Base-by-base conservation (phyloP, 495 filamentous ascomycete genomes). In the Penicillium robsamsonii region DNA sequence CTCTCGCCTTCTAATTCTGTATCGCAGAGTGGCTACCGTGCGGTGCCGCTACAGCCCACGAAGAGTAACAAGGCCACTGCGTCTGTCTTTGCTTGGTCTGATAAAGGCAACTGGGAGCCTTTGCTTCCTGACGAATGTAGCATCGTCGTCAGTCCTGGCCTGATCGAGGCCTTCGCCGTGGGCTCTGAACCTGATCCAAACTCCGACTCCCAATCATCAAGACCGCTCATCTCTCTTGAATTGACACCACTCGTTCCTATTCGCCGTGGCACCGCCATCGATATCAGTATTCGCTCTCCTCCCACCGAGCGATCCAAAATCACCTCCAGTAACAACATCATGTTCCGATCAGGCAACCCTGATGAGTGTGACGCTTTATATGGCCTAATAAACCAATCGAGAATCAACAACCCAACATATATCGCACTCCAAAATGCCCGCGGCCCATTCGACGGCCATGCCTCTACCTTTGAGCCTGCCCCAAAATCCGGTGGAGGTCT, bases 281-380 rank as follows among this genome's bases (percentile, higher is more conserved):
- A 99, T 67, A 91, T 99, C 48, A 92, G 93, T 46, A 91, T 99
- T 62, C 85, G 89, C 43, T 96, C 92, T 11, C 85, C 87, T 18
- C 87, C 86, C 13, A 90, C 85, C 15, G 65, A 83, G 6, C 84
- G 85, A 31, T 91, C 89, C 2, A 83, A 84, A 54, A 78, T 91
- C 33, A 82, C 81, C n/a, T 79, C 84, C 46, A 84, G 84, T 59
- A 86, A 81, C 57, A 91, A 90, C 63, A 85, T 91, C 57, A 90
- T 93, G 80, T 92, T 96, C 76, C 89, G 95, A n/a, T 90, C 89
- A 7, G 80, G 87, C 25, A 86, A 80, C 35, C 77, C 84, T 2
- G 78, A 83, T 50, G 94, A 97, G 54, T 95, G 91, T 61, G 85
- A 90, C 50, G 78, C 75, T 7, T 78, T 97, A 13, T 97, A 96